Evolutionary conservation across 306 rosid species (phyloP).

Genomic region (Prunus padus): DNA sequence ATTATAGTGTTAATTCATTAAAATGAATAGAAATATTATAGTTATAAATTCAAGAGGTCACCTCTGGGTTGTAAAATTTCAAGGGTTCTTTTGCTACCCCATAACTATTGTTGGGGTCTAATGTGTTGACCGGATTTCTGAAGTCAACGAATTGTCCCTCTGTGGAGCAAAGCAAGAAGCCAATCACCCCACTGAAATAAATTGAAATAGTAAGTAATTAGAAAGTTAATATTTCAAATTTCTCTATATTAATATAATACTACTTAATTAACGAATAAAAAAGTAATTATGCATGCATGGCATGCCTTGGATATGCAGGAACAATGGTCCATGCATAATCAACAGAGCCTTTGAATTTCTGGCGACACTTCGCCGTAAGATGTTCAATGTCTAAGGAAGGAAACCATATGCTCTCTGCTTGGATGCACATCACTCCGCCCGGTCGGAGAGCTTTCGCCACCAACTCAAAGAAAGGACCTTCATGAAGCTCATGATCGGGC

Average conservation of each 20-base stretch:
- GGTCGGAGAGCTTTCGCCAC: constrained; percentile 48
- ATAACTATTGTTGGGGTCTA: constrained; percentile 28
- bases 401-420: constrained; percentile 73
- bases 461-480: constrained; percentile 41
- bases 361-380: constrained; percentile 34
- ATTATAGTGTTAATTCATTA: neutral
- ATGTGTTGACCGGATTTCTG: constrained; percentile 54
- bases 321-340: constrained; percentile 71
- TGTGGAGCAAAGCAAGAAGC: constrained; percentile 73
- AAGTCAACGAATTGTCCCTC: constrained; percentile 60
- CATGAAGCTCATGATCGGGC: constrained; percentile 49
- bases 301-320: constrained; percentile 73
- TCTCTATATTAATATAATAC: neutral
- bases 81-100: constrained; percentile 51
- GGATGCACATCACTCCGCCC: constrained; percentile 64
- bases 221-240: neutral
- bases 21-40: neutral
- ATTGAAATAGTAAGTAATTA: too few species aligned
- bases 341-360: constrained; percentile 56
- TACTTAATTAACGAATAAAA: too few species aligned
- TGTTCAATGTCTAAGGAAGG: constrained; percentile 33
- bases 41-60: constrained; percentile 3
- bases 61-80: constrained; percentile 70
- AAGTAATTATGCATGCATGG: too few species aligned
- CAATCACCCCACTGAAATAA: constrained; percentile 61